Percentiles rank a stretch among this genome's conserved stretches.
These are phyloP conservation scores for Brachypodium distachyon DNA, from an alignment of 202 grass and related monocot species.

Conservation along the genomic window DNA sequence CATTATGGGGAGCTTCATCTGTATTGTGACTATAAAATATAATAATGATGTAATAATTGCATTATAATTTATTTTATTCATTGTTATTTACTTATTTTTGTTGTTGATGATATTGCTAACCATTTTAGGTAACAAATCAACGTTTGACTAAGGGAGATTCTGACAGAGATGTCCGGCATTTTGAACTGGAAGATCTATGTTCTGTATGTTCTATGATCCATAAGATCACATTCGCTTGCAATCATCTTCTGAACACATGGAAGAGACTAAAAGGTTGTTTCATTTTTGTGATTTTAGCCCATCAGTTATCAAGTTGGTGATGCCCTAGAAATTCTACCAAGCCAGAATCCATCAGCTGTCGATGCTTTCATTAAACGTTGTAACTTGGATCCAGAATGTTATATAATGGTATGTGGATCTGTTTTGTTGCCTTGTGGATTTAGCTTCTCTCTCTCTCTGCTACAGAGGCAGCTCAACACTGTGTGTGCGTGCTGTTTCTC, in stretches of 20 bases:
- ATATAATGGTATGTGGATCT: constrained; percentile 59
- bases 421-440: constrained; percentile 1
- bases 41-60: not conserved
- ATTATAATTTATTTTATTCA: not conserved
- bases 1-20: not conserved
- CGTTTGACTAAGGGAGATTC: constrained; percentile 39
- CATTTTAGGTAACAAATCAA: constrained; percentile 48
- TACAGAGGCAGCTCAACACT: not conserved
- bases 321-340: constrained; percentile 58
- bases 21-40: not conserved
- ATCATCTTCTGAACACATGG: not conserved
- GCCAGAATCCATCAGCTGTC: constrained; percentile 59
- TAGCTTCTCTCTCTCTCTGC: not conserved
- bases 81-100: not conserved
- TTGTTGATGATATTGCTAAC: not conserved
- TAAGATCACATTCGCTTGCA: not conserved
- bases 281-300: constrained; percentile 27
- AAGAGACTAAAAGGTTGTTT: constrained; percentile 11
- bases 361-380: constrained; percentile 72
- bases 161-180: constrained; percentile 70
- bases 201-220: constrained; percentile 42
- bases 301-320: constrained; percentile 74
- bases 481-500: not conserved
- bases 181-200: constrained; percentile 62
- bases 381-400: constrained; percentile 78